Base-by-base conservation (phyloP, 2,329 filamentous ascomycete genomes). In the Pseudogymnoascus sp. region DNA sequence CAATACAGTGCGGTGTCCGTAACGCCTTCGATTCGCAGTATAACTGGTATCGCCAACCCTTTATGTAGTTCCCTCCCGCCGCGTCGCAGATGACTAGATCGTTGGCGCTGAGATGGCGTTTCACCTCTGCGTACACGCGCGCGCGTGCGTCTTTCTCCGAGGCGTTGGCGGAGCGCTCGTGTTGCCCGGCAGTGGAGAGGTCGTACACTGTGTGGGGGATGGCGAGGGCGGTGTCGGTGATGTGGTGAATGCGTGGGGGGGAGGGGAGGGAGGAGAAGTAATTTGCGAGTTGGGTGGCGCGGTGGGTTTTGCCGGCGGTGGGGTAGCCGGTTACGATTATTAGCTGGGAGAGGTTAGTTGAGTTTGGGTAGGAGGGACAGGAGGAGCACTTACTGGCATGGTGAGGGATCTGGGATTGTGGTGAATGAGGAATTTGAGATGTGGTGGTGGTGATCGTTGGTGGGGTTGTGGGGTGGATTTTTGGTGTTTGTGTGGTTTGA, bases 21-120 rank as follows among this genome's bases (percentile, higher is more conserved):
- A 89, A 77, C 58, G 90, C 90, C 75, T 94, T 94, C 37, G 90
- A 85, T 75, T 94, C 90, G 76, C 90, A 93, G 73, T 87, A 88
- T 21, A 95, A 78, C 78, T 95, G 90, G 73, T 95, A 95, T 58
- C 90, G 82, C 83, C 89, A 94, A 37, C 90, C 90, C 74, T 94
- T 94, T 76, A 95, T 95, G 75, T 94, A 95, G 74, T 94, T 94
- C 64, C 90, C 77, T 1, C 87, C 86, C 10, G 62, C 62, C 0
- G 60, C 62, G 72, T 95, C 90, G 13, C 91, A 83, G 55, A 95
- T 84, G 60, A 94, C 88, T 63, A 95, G 85, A 70, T 90, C 87
- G 69, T 85, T 84, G 62, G 85, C 82, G 64, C 82, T 85, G 31
- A 95, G 79, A 58, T 86, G 82, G 45, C 90, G 82, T 78, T 93